phyloP scores from a whole-genome alignment of 148 eudicot genomes.

The Nepenthes gracilis region DNA sequence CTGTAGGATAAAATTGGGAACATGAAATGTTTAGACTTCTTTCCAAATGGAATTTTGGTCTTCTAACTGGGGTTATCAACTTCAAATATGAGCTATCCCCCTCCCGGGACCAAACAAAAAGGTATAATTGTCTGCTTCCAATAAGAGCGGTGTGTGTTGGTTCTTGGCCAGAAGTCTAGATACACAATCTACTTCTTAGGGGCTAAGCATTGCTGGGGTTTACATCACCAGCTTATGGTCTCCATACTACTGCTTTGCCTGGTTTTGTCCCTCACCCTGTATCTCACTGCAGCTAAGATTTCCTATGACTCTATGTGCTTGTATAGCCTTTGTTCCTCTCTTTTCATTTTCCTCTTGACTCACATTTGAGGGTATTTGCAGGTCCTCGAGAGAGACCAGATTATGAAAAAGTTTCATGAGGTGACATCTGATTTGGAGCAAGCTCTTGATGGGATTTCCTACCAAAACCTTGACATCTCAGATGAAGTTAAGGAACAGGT shows the following conservation, averaged over 20 bases:
- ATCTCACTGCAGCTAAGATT: no score
- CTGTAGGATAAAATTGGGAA: not conserved
- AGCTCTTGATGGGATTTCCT: constrained; percentile 53
- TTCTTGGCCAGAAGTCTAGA: no score
- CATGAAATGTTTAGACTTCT: not conserved
- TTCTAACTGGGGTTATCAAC: no score
- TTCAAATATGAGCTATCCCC: no score
- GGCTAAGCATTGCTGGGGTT: no score
- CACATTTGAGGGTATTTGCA: constrained; percentile 9
- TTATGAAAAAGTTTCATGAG: constrained; percentile 59
- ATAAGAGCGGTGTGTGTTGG: no score
- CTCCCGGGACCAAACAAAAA: no score
- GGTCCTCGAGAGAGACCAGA: constrained; percentile 75
- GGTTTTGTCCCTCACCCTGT: no score
- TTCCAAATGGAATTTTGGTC: not conserved
- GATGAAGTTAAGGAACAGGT: constrained; percentile 99
- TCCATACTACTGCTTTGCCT: no score
- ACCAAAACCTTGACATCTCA: constrained; percentile 69
- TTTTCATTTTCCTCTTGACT: not conserved
- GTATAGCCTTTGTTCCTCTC: not conserved
- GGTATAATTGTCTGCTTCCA: no score
- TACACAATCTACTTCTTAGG: no score
- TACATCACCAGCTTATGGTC: no score
- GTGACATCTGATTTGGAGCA: constrained; percentile 67
- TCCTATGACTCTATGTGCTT: not conserved